These are phyloP conservation scores for Mycosarcoma maydis DNA, from an alignment of 1,284 basidiomycete species.

Conservation along the genomic window DNA sequence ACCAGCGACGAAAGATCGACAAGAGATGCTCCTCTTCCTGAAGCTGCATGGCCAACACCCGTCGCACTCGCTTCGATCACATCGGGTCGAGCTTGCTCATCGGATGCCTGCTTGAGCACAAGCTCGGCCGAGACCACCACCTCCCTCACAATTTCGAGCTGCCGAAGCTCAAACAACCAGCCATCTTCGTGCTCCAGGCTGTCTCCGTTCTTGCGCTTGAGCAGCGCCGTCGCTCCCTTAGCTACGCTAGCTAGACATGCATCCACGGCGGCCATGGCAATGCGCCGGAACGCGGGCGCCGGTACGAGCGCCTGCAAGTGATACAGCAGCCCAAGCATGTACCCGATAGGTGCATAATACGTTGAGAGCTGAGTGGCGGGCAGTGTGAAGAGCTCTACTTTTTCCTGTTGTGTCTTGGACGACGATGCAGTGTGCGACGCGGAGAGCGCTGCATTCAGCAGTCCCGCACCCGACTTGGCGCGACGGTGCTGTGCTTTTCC, in stretches of 20 bases:
- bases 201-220: slow-evolving; percentile 15
- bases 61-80: background rate
- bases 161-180: slow-evolving; percentile 38
- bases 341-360: slow-evolving; percentile 33
- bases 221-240: slow-evolving; percentile 13
- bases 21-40: slow-evolving; percentile 6
- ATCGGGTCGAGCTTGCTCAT: background rate
- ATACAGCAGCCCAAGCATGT: slow-evolving; percentile 34
- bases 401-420: slow-evolving; percentile 20
- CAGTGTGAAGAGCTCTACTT: slow-evolving; percentile 39
- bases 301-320: slow-evolving; percentile 32
- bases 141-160: slow-evolving; percentile 38
- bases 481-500: slow-evolving; percentile 17
- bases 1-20: slow-evolving; percentile 39
- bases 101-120: slow-evolving; percentile 24
- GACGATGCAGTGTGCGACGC: slow-evolving; percentile 29
- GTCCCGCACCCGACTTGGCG: slow-evolving; percentile 42
- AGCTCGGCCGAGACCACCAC: slow-evolving; percentile 37
- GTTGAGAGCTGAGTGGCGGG: slow-evolving; percentile 12
- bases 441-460: slow-evolving; percentile 40
- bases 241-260: slow-evolving; percentile 19
- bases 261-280: slow-evolving; percentile 24
- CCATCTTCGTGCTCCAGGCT: slow-evolving; percentile 27
- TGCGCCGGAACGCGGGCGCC: slow-evolving; percentile 15
- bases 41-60: background rate